phyloP scores from a whole-genome alignment of 2,329 filamentous ascomycete species.

The Ustilaginoidea virens region DNA sequence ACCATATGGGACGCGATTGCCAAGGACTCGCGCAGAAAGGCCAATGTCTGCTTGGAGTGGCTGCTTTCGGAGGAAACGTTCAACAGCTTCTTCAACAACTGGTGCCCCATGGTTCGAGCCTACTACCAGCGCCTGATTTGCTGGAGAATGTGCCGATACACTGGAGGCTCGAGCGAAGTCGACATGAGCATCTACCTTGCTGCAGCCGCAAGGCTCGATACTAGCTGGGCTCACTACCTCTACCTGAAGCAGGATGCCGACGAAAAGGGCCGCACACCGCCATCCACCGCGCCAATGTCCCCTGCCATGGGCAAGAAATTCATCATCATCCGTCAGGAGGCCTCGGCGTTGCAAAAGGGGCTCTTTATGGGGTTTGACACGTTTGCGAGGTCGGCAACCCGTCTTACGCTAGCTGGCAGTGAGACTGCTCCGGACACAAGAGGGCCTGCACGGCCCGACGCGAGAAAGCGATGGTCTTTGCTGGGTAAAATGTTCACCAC shows the following conservation, averaged over 20 bases:
- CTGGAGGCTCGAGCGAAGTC: slow-evolving; percentile 45
- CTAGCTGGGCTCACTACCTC: slow-evolving; percentile 66
- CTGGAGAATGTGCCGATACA: slow-evolving; percentile 72
- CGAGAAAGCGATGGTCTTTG: slow-evolving; percentile 48
- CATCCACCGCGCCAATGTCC: slow-evolving; percentile 67
- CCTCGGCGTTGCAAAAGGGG: slow-evolving; percentile 29
- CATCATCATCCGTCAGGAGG: slow-evolving; percentile 74
- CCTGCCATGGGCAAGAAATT: slow-evolving; percentile 76
- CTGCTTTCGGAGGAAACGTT: slow-evolving; percentile 62
- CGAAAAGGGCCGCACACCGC: slow-evolving; percentile 32
- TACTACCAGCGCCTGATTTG: slow-evolving; percentile 86
- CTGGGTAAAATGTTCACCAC: slow-evolving; percentile 45
- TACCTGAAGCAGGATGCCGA: slow-evolving; percentile 57
- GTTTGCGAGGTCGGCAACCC: slow-evolving; percentile 16
- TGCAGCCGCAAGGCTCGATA: slow-evolving; percentile 52
- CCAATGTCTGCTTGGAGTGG: slow-evolving; percentile 56
- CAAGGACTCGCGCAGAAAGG: slow-evolving; percentile 50
- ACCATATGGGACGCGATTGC: slow-evolving; percentile 62
- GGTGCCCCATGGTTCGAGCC: slow-evolving; percentile 88
- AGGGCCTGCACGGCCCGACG: slow-evolving; percentile 18
- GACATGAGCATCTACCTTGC: slow-evolving; percentile 58
- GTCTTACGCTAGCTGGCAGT: slow-evolving; percentile 10
- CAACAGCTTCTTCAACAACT: slow-evolving; percentile 74
- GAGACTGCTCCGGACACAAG: slow-evolving; percentile 12
- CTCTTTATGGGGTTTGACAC: slow-evolving; percentile 35